Evolutionary conservation across 2,329 filamentous ascomycete species (phyloP).

Genomic region (Ascochyta lentis): DNA sequence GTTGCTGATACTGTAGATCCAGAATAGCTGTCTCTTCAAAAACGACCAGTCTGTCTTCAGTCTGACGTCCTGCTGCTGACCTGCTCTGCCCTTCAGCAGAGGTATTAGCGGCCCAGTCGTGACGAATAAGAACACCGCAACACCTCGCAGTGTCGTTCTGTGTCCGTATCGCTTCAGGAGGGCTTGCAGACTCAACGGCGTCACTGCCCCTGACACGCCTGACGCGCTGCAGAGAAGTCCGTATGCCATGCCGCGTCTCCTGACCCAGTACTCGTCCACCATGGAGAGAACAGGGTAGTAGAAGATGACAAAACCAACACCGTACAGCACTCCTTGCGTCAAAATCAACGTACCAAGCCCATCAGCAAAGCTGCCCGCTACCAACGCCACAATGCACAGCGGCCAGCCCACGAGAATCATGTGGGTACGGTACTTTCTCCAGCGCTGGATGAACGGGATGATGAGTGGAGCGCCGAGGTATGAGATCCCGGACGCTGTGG

Average conservation of each 20-base stretch:
- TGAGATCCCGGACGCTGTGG: conserved; percentile 47
- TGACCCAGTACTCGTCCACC: conserved; percentile 61
- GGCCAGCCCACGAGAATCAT: conserved; percentile 42
- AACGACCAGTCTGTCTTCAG: conserved; percentile 43
- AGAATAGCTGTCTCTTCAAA: conserved; percentile 31
- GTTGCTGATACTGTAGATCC: conserved; percentile 47
- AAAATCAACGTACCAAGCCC: conserved; percentile 38
- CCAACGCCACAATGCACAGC: conserved; percentile 37
- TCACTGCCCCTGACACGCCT: conserved; percentile 52
- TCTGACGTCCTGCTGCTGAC: conserved; percentile 31
- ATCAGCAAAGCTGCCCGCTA: conserved; percentile 44
- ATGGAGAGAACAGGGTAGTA: conserved; percentile 56
- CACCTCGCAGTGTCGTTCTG: conserved; percentile 49
- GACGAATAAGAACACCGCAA: conserved; percentile 44
- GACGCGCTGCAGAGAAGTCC: conserved; percentile 54
- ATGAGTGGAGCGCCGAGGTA: conserved; percentile 53
- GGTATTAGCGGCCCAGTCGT: conserved; percentile 40
- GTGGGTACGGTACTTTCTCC: conserved; percentile 35
- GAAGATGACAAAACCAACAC: conserved; percentile 55
- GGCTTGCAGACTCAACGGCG: conserved; percentile 51
- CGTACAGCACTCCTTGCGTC: conserved; percentile 49
- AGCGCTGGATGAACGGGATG: conserved; percentile 41
- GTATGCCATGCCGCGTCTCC: conserved; percentile 57
- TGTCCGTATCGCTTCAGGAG: conserved; percentile 49
- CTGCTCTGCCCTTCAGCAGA: conserved; percentile 49